phyloP scores from a whole-genome alignment of 306 rosid genomes.

The Cyclanthera cordifolia region DNA sequence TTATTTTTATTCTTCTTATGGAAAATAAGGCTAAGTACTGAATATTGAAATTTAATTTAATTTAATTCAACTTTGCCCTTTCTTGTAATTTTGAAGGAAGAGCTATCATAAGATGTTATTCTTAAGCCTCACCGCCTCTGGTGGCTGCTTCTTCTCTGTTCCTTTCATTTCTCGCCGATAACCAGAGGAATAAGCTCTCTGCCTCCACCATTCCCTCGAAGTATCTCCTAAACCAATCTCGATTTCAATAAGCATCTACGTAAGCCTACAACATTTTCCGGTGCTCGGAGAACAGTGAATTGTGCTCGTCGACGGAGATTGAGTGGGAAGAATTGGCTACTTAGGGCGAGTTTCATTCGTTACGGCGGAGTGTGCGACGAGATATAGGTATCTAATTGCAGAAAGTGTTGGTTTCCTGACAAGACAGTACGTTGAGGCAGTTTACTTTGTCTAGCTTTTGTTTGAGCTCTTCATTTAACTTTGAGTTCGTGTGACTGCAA shows the following conservation, averaged over 20 bases:
- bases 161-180: slow-evolving; percentile 7
- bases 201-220: background rate
- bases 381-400: background rate
- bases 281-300: background rate
- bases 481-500: background rate
- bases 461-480: background rate
- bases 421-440: background rate
- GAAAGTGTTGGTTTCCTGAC: background rate
- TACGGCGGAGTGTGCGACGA: background rate
- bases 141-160: slow-evolving; percentile 17
- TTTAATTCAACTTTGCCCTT: too few relatives aligned
- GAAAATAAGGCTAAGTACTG: background rate
- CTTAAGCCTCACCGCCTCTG: slow-evolving; percentile 11
- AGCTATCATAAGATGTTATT: background rate
- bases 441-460: background rate
- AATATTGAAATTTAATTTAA: too few relatives aligned
- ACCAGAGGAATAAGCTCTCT: slow-evolving; percentile 10
- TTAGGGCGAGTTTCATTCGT: background rate
- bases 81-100: background rate
- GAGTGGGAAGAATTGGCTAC: background rate
- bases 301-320: background rate
- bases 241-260: background rate
- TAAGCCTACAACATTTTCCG: background rate
- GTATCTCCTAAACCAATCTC: background rate
- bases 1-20: too few relatives aligned